phyloP scores from a whole-genome alignment of 257 asterid genomes.

The Penstemon davidsonii region DNA sequence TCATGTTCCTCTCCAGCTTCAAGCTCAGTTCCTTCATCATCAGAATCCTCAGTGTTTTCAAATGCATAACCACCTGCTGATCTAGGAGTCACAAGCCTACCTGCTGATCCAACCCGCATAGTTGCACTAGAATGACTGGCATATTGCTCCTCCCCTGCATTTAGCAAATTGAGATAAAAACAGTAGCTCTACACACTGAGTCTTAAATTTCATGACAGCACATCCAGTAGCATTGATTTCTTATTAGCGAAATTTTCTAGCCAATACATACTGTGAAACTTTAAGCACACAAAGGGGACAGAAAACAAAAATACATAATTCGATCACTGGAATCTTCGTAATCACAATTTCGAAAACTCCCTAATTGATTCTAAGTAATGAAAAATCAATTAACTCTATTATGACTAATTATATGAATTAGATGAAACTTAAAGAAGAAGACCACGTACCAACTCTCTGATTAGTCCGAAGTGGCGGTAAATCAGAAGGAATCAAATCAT shows the following conservation, averaged over 20 bases:
- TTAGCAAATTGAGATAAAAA: slow-evolving; percentile 24
- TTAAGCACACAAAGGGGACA: not conserved
- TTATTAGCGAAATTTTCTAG: slow-evolving; percentile 12
- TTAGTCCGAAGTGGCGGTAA: slow-evolving; percentile 50
- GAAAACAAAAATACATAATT: not conserved
- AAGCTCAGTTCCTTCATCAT: slow-evolving; percentile 59
- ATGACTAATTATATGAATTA: not conserved
- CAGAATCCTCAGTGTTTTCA: slow-evolving; percentile 68
- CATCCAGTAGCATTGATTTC: slow-evolving; percentile 6
- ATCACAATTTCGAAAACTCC: slow-evolving; percentile 15
- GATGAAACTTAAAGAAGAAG: not conserved
- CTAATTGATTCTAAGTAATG: slow-evolving; percentile 1
- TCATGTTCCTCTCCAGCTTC: slow-evolving; percentile 40
- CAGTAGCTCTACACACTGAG: not conserved
- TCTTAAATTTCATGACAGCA: slow-evolving; percentile 1
- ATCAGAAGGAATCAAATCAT: slow-evolving; percentile 46
- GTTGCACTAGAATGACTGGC: slow-evolving; percentile 41
- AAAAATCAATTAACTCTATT: slow-evolving; percentile 11
- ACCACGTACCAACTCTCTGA: slow-evolving; percentile 50
- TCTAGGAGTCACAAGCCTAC: slow-evolving; percentile 65
- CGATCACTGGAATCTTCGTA: slow-evolving; percentile 12
- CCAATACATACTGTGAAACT: slow-evolving; percentile 20
- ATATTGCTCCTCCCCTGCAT: slow-evolving; percentile 47
- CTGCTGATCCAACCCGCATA: slow-evolving; percentile 59
- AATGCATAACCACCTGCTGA: slow-evolving; percentile 54